Base-by-base conservation (phyloP, 495 filamentous ascomycete genomes). In the Podospora pseudopauciseta region DNA sequence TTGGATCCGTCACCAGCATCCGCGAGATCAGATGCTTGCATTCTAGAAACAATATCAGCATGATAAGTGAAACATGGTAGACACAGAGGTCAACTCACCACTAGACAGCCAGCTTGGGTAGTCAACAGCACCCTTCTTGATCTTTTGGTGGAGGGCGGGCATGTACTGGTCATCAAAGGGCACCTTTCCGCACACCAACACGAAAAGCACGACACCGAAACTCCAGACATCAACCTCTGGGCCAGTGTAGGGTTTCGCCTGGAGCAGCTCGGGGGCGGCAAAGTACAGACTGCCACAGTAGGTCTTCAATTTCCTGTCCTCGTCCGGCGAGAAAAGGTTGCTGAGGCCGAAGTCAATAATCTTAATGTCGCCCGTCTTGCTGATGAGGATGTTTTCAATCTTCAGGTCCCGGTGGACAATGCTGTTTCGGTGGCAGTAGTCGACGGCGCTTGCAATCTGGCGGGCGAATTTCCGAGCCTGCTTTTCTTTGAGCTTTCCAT, bases 121-220 rank as follows among this genome's bases (percentile, higher is more conserved):
- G 76, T 99, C 95, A 23, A 99, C 96, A 20, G 89, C 80, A 55
- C 95, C 95, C 74, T 96, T 95, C 81, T 99, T 99, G 78, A 99
- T 99, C 84, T 99, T 98, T 30, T 93, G 94, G 82, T 99, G 95
- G 60, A 99, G 83, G 69, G 97, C 93, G 28, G 94, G 95, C 95
- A 99, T 99, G 80, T 93, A 97, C 79, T 99, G 95, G 73, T 99
- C 95, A 75, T 99, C 95, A 75, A 99, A 99, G 2, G 95, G 95
- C 4, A 99, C 95, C 77, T 97, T 99, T 9, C 95, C 95, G 77
- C 95, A 99, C 11, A 98, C 95, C 62, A 99, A 80, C 63, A 99
- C 95, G 72, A 98, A 99, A 23, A 99, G 83, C n/a, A 99, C 95
- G 74, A 99, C 97, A 4, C 95, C 95, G 81, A 99, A 98, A 79